Conservation (phyloP, 305 asterid species). For the Fraxinus sp. region DNA sequence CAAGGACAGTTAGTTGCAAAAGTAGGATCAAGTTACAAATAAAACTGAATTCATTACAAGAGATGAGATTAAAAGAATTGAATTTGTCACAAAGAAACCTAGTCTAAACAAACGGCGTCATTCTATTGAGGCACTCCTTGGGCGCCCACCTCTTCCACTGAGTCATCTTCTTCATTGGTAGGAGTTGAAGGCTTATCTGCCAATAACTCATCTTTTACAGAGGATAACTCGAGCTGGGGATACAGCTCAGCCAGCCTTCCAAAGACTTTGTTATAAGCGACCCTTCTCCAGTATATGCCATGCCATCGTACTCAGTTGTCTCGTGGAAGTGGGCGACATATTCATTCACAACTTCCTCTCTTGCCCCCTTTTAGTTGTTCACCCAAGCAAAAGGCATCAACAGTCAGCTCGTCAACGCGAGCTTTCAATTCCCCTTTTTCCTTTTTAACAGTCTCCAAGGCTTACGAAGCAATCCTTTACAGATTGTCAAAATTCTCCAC, state of each 20-base stretch:
- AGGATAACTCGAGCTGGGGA: background rate
- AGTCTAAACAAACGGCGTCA: background rate
- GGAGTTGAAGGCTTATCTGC: too few relatives aligned
- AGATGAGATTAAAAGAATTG: too few relatives aligned
- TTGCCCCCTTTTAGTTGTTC: background rate
- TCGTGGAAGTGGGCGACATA: background rate
- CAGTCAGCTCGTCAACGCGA: background rate
- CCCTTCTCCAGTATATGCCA: background rate
- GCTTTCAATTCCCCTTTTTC: background rate
- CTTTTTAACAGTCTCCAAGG: background rate
- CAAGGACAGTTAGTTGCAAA: background rate
- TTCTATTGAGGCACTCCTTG: background rate
- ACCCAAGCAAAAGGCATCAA: background rate
- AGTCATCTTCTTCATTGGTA: background rate
- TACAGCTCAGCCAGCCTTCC: background rate
- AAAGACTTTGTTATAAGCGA: too few relatives aligned
- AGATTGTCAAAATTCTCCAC: too few relatives aligned
- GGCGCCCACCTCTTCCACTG: background rate
- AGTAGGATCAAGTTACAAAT: background rate
- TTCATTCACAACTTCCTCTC: background rate
- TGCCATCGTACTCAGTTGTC: background rate
- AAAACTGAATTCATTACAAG: too few relatives aligned
- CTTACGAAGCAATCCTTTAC: too few relatives aligned
- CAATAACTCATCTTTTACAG: background rate
- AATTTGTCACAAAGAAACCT: background rate